phyloP scores from a whole-genome alignment of 1,284 basidiomycete genomes.

The Ganoderma meredithae region DNA sequence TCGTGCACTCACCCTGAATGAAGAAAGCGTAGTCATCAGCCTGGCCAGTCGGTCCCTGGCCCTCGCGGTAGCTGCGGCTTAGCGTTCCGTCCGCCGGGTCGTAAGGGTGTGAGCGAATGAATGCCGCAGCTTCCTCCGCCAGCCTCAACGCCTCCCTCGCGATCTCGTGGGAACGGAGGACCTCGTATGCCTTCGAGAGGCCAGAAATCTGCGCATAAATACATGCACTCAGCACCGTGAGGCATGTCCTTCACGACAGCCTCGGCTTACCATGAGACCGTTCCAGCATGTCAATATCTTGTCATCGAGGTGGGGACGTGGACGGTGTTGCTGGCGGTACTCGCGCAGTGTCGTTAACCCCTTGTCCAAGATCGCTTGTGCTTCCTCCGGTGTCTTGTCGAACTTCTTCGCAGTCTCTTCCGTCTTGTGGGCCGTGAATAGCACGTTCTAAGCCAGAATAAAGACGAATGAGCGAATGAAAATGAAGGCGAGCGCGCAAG shows the following conservation, averaged over 20 bases:
- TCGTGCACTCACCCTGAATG: conserved; percentile 37
- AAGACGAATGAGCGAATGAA: not conserved
- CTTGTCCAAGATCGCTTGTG: conserved; percentile 32
- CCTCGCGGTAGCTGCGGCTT: conserved; percentile 35
- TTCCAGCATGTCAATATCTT: conserved; percentile 56
- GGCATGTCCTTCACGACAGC: not conserved
- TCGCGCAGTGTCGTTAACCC: conserved; percentile 40
- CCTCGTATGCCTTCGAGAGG: conserved; percentile 35
- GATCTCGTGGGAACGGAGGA: conserved; percentile 23
- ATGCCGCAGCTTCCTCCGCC: conserved; percentile 35
- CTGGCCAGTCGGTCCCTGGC: conserved; percentile 34
- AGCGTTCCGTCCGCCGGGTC: conserved; percentile 31
- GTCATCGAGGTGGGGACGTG: conserved; percentile 52
- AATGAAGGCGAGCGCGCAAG: not conserved
- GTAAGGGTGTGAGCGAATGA: conserved; percentile 31
- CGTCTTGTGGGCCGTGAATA: conserved; percentile 35
- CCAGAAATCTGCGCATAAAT: conserved; percentile 38
- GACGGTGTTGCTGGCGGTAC: conserved; percentile 46
- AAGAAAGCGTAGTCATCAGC: conserved; percentile 40
- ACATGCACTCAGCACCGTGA: not conserved
- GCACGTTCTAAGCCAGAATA: conserved; percentile 34
- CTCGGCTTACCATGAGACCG: conserved; percentile 49
- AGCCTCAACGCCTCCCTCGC: conserved; percentile 27
- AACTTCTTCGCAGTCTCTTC: conserved; percentile 37
- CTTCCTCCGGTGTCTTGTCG: conserved; percentile 34